These are phyloP conservation scores for Wickerhamomyces kurtzmanii DNA, from an alignment of 805 yeast genomes.

Conservation along the genomic window DNA sequence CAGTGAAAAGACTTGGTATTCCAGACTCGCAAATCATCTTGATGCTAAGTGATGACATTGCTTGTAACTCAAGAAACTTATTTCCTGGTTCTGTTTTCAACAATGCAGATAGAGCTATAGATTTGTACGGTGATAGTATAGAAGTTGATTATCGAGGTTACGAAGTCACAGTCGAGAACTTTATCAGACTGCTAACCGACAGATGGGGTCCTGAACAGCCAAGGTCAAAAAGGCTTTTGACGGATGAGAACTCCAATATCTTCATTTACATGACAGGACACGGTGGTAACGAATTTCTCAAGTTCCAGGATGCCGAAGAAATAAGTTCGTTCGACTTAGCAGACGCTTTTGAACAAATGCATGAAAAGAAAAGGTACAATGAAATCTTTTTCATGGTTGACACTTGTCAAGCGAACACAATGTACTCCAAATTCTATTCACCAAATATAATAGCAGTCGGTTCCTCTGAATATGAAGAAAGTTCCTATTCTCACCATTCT, in stretches of 20 bases:
- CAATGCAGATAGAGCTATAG: conserved; percentile 85
- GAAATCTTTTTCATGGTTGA: conserved; percentile 97
- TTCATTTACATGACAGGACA: conserved; percentile 96
- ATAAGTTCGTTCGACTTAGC: conserved; percentile 93
- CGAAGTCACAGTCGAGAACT: conserved; percentile 96
- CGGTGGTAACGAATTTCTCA: conserved; percentile 95
- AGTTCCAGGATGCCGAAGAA: conserved; percentile 98
- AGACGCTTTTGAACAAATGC: conserved; percentile 95
- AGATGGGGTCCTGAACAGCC: conserved; percentile 96
- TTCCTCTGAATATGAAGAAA: conserved; percentile 77
- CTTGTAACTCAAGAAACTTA: conserved; percentile 93
- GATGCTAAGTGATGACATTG: conserved; percentile 95
- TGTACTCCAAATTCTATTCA: conserved; percentile 87
- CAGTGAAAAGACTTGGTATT: conserved; percentile 91
- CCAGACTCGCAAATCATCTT: conserved; percentile 96
- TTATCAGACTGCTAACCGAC: conserved; percentile 85
- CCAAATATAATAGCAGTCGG: conserved; percentile 93
- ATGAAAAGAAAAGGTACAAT: conserved; percentile 88
- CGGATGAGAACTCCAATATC: conserved; percentile 91
- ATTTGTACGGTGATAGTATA: conserved; percentile 86
- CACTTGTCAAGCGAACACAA: conserved; percentile 97
- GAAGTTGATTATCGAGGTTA: conserved; percentile 97
- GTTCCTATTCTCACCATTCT: conserved; percentile 92
- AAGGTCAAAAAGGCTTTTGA: conserved; percentile 76
- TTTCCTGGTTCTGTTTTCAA: conserved; percentile 95